These are phyloP conservation scores for Metschnikowia noctiluminum DNA, from an alignment of 805 yeast species.

Conservation along the genomic window DNA sequence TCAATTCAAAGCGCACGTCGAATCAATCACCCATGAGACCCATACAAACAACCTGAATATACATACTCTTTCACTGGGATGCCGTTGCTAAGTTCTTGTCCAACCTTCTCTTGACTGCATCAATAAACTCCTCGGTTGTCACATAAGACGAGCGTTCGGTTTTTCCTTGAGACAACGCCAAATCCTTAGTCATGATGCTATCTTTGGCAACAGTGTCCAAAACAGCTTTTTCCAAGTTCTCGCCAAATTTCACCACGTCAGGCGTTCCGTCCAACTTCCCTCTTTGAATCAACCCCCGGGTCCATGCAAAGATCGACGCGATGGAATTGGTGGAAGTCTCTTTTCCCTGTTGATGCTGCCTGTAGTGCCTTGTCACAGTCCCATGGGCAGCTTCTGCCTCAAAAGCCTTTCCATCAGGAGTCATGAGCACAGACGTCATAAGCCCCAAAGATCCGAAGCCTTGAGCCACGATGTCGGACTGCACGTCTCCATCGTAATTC, in stretches of 20 bases:
- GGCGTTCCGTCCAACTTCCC: constrained; percentile 73
- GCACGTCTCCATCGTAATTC: constrained; percentile 85
- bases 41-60: too few relatives aligned
- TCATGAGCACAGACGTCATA: constrained; percentile 79
- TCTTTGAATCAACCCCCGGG: constrained; percentile 81
- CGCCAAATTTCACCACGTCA: constrained; percentile 65
- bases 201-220: constrained; percentile 70
- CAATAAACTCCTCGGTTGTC: constrained; percentile 72
- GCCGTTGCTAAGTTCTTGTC: constrained; percentile 19
- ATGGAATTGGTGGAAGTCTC: constrained; percentile 83
- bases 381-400: constrained; percentile 89
- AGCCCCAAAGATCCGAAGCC: constrained; percentile 83
- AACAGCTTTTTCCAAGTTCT: constrained; percentile 62
- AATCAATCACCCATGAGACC: too few relatives aligned
- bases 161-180: constrained; percentile 68
- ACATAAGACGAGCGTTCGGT: constrained; percentile 61
- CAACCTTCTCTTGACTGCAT: constrained; percentile 67
- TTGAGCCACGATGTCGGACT: constrained; percentile 82
- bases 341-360: constrained; percentile 78
- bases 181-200: constrained; percentile 79
- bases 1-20: too few relatives aligned
- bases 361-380: constrained; percentile 81
- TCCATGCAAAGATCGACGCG: constrained; percentile 84
- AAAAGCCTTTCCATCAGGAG: constrained; percentile 84
- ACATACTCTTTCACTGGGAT: too few relatives aligned